Evolutionary conservation across 2,329 filamentous ascomycete species (phyloP).

Genomic region (Trichoderma atrobrunneum): DNA sequence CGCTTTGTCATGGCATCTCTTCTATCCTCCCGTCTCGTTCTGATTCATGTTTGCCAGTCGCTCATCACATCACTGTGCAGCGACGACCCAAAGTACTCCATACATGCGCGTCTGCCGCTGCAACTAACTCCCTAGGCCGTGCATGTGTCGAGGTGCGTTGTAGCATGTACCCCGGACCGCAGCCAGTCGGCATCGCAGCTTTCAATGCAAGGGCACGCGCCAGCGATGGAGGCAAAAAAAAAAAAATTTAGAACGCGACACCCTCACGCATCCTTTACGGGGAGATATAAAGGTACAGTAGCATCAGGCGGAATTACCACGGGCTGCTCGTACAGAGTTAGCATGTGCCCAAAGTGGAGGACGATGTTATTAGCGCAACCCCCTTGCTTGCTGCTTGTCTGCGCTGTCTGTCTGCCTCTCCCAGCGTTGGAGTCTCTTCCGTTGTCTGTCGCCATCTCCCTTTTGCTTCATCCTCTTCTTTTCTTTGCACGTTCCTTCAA

Average conservation of each 20-base stretch:
- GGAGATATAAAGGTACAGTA: neutral
- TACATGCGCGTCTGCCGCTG: slow-evolving; percentile 14
- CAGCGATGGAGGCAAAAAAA: neutral
- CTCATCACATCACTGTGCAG: slow-evolving; percentile 11
- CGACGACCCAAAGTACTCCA: neutral
- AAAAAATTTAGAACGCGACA: neutral
- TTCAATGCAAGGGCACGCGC: slow-evolving; percentile 7
- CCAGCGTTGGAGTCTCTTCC: neutral
- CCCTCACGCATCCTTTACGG: neutral
- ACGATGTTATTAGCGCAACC: neutral
- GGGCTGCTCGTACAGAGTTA: neutral
- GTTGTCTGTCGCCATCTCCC: neutral
- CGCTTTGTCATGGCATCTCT: neutral
- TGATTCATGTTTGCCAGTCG: neutral
- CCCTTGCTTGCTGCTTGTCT: neutral
- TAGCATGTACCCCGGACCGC: neutral
- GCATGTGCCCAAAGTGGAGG: neutral
- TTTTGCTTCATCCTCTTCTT: neutral
- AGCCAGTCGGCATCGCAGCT: neutral
- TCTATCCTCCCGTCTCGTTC: neutral
- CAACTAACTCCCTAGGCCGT: neutral
- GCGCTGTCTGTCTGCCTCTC: neutral
- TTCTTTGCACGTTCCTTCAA: neutral
- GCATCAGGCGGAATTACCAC: neutral
- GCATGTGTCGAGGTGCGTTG: slow-evolving; percentile 1